A percentile compares a stretch with the other conserved stretches of the same genome.
These are phyloP conservation scores for Hypomontagnella monticulosa DNA, from an alignment of 495 filamentous ascomycete species.

Conservation along the genomic window DNA sequence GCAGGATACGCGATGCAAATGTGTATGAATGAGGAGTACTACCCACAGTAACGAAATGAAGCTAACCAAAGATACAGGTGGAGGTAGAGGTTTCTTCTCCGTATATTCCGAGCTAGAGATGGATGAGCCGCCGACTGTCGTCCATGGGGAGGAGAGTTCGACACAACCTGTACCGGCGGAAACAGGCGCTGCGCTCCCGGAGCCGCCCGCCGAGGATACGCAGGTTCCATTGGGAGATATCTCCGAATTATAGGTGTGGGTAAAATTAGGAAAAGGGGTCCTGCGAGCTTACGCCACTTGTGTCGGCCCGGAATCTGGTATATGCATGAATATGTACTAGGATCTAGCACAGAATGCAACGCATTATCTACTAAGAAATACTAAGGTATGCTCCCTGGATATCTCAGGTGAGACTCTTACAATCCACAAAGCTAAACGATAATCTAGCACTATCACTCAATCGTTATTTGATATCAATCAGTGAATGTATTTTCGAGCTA, in stretches of 20 bases:
- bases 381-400: background rate
- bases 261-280: background rate
- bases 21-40: conserved; percentile 6
- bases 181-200: background rate
- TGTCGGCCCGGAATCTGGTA: background rate
- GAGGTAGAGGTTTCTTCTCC: conserved; percentile 28
- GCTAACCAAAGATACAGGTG: conserved; percentile 18
- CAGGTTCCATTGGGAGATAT: background rate
- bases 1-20: conserved; percentile 8
- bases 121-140: background rate
- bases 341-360: too few species aligned
- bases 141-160: background rate
- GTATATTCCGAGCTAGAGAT: conserved; percentile 1
- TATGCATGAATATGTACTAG: background rate
- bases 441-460: background rate
- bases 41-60: background rate
- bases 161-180: background rate
- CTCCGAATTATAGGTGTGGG: background rate
- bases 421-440: background rate
- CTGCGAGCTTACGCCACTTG: background rate
- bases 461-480: background rate
- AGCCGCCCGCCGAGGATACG: background rate
- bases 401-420: background rate
- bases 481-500: background rate
- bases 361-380: too few species aligned